phyloP scores from a whole-genome alignment of 2,329 filamentous ascomycete genomes.

The Fonsecaea monophora region DNA sequence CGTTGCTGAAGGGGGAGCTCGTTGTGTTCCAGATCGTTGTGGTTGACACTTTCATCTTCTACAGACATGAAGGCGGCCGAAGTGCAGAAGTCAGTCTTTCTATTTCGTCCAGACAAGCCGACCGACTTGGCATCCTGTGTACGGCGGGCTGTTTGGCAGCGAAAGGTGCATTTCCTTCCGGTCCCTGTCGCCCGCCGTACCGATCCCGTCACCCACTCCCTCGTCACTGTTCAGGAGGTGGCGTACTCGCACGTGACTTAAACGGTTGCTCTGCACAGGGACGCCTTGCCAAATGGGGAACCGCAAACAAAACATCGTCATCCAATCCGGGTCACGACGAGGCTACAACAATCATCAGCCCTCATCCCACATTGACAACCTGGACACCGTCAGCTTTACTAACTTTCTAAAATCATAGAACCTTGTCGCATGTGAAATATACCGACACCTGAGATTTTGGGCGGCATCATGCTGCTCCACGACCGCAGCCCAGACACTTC shows the following conservation, averaged over 20 bases:
- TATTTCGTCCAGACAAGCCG: neutral
- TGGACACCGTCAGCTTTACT: conserved; percentile 10
- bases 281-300: conserved; percentile 9
- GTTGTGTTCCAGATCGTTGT: conserved; percentile 5
- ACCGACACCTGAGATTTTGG: neutral
- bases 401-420: neutral
- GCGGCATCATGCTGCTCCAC: conserved; percentile 38
- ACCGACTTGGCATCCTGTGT: conserved; percentile 12
- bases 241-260: conserved; percentile 4
- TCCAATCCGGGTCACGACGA: conserved; percentile 7
- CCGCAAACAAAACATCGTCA: conserved; percentile 6
- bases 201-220: neutral
- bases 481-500: conserved; percentile 37
- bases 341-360: conserved; percentile 12
- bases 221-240: neutral
- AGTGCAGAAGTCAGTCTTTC: neutral
- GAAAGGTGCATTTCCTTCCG: neutral
- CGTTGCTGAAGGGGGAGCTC: conserved; percentile 1
- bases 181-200: conserved; percentile 10
- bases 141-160: neutral
- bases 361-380: conserved; percentile 3
- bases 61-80: neutral
- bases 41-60: conserved; percentile 15
- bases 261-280: conserved; percentile 5
- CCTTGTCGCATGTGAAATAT: conserved; percentile 14